Evolutionary conservation across 75 land plant species (phyloP).

Genomic region (Cryptomeria japonica): DNA sequence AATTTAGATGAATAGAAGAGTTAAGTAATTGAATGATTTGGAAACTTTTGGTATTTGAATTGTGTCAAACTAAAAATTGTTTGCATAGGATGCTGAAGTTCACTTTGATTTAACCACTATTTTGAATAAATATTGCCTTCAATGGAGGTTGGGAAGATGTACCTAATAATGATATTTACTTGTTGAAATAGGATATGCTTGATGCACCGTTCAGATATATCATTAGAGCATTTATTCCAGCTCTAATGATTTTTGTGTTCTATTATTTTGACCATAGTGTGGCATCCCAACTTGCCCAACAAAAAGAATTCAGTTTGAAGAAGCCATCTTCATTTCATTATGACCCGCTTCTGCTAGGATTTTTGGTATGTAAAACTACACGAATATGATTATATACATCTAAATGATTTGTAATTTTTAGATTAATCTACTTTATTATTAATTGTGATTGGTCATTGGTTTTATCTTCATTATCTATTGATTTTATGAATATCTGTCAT

Average conservation of each 20-base stretch:
- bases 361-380: constrained; percentile 46
- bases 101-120: too few relatives aligned
- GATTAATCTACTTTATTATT: background rate
- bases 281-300: constrained; percentile 91
- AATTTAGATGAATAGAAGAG: background rate
- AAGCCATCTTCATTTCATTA: constrained; percentile 88
- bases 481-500: too few relatives aligned
- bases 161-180: background rate
- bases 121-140: background rate
- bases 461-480: too few relatives aligned
- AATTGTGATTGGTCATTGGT: too few relatives aligned
- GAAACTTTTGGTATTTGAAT: background rate
- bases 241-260: constrained; percentile 84
- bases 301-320: constrained; percentile 82
- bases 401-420: background rate
- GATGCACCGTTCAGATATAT: constrained; percentile 68
- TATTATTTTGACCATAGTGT: constrained; percentile 94
- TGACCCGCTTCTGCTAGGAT: constrained; percentile 75
- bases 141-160: background rate
- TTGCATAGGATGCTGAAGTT: background rate
- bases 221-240: constrained; percentile 80
- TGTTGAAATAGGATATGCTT: constrained; percentile 66
- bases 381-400: background rate
- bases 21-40: background rate
- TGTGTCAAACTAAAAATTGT: too few relatives aligned